These are phyloP conservation scores for Cutaneotrichosporon sp. DNA, from an alignment of 1,284 basidiomycete genomes.

Conservation along the genomic window DNA sequence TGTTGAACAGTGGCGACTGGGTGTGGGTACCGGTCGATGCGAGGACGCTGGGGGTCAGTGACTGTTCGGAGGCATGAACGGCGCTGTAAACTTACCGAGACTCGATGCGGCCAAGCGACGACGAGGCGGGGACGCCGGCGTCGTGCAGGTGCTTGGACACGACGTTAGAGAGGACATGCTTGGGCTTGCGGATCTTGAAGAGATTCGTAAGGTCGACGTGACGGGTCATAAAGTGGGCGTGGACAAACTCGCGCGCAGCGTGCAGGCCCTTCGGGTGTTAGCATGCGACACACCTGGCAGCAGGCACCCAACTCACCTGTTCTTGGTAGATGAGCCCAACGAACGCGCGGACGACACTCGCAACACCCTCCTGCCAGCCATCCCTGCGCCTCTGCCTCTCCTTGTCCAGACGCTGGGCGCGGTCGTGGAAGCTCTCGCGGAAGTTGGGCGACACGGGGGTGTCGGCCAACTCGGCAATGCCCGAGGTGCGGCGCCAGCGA, in stretches of 20 bases:
- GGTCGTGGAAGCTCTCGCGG: conserved; percentile 18
- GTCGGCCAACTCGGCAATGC: conserved; percentile 11
- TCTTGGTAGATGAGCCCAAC: conserved; percentile 55
- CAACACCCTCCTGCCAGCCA: conserved; percentile 46
- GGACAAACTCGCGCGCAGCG: conserved; percentile 73
- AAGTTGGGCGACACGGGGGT: conserved; percentile 27
- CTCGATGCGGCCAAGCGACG: conserved; percentile 50
- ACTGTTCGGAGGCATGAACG: background rate
- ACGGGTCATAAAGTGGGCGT: conserved; percentile 77
- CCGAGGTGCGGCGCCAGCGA: conserved; percentile 59
- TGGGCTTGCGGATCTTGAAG: conserved; percentile 85
- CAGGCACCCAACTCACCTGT: conserved; percentile 42
- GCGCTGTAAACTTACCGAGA: conserved; percentile 55
- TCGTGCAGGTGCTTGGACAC: conserved; percentile 60
- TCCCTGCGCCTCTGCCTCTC: conserved; percentile 18
- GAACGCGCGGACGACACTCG: conserved; percentile 51
- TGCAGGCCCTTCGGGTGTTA: conserved; percentile 79
- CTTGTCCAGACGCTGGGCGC: conserved; percentile 8
- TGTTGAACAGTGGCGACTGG: conserved; percentile 84
- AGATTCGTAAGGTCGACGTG: conserved; percentile 73
- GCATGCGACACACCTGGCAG: too few relatives aligned
- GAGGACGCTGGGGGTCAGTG: conserved; percentile 58
- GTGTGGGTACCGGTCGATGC: conserved; percentile 88
- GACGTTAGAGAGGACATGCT: conserved; percentile 70
- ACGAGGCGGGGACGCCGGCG: conserved; percentile 56